Evolutionary conservation across 1,284 basidiomycete genomes (phyloP).

Genomic region (Rhodotorula sp.): DNA sequence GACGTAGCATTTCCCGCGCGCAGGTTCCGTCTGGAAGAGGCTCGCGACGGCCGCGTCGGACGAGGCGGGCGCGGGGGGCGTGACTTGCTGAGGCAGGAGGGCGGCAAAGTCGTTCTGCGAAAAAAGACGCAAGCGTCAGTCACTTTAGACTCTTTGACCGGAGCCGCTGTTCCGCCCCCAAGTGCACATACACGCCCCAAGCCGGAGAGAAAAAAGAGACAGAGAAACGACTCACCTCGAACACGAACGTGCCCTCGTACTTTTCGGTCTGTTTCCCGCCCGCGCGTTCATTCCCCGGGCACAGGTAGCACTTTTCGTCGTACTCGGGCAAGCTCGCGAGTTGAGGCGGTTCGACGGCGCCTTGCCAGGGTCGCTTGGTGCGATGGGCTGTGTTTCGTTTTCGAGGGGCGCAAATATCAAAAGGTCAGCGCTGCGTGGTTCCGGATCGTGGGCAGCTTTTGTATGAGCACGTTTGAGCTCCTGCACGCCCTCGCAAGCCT

Average conservation of each 20-base stretch:
- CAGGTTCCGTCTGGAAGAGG: constrained; percentile 66
- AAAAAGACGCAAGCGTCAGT: too few species aligned
- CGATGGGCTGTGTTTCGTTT: too few species aligned
- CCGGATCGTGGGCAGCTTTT: too few species aligned
- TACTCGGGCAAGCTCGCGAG: constrained; percentile 59
- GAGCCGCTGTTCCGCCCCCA: too few species aligned
- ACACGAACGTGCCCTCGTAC: constrained; percentile 64
- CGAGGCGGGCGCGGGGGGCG: constrained; percentile 14
- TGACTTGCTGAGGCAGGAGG: constrained; percentile 27
- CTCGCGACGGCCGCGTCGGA: constrained; percentile 1
- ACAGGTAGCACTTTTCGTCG: constrained; percentile 82
- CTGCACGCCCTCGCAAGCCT: too few species aligned
- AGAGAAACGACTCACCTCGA: constrained; percentile 47
- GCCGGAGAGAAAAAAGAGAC: too few species aligned
- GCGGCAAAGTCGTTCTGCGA: constrained; percentile 47
- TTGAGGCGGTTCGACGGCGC: constrained; percentile 71
- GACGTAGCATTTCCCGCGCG: constrained; percentile 84
- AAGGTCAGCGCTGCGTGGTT: not conserved
- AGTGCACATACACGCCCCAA: too few species aligned
- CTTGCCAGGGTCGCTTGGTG: constrained; percentile 76
- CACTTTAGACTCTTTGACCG: too few species aligned
- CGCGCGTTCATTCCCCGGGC: constrained; percentile 80
- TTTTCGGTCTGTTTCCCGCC: constrained; percentile 68
- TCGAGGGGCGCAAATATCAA: too few species aligned
- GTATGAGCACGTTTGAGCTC: too few species aligned